Evolutionary conservation across 352 stramenopile genomes (phyloP).

Genomic region (Lagenidium giganteum): DNA sequence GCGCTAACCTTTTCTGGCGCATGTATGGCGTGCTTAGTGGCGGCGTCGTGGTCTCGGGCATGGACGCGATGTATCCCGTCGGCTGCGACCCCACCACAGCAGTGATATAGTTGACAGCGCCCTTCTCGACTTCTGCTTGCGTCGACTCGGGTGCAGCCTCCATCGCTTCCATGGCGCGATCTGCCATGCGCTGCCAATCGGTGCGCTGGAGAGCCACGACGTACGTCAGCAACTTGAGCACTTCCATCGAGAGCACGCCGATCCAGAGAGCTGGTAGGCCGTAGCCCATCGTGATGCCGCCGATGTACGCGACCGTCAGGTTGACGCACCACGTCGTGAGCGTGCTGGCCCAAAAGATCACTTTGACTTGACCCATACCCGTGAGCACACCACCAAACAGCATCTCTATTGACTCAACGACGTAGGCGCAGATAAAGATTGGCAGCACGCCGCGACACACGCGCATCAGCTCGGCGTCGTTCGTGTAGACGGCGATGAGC

Average conservation of each 20-base stretch:
- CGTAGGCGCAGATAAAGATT: constrained; percentile 53
- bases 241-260: constrained; percentile 56
- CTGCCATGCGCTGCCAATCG: constrained; percentile 43
- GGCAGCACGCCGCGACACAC: constrained; percentile 48
- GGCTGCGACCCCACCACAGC: constrained; percentile 49
- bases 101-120: constrained; percentile 58
- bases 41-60: constrained; percentile 35
- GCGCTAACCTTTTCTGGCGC: constrained; percentile 23
- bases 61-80: constrained; percentile 40
- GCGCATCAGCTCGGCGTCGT: constrained; percentile 34
- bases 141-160: constrained; percentile 30
- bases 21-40: constrained; percentile 32
- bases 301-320: constrained; percentile 52
- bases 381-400: constrained; percentile 49
- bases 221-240: constrained; percentile 59
- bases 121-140: constrained; percentile 32
- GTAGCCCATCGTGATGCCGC: constrained; percentile 39
- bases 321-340: constrained; percentile 67
- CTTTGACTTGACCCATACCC: constrained; percentile 65
- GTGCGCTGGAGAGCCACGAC: constrained; percentile 31
- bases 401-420: constrained; percentile 63
- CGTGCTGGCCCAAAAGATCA: constrained; percentile 57
- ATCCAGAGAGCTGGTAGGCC: constrained; percentile 62
- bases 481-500: constrained; percentile 60
- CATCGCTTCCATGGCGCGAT: constrained; percentile 37